Percentiles rank a stretch among this genome's conserved stretches.
phyloP scores from a whole-genome alignment of 78 protist species.

The Dictyostelium citrinum region DNA sequence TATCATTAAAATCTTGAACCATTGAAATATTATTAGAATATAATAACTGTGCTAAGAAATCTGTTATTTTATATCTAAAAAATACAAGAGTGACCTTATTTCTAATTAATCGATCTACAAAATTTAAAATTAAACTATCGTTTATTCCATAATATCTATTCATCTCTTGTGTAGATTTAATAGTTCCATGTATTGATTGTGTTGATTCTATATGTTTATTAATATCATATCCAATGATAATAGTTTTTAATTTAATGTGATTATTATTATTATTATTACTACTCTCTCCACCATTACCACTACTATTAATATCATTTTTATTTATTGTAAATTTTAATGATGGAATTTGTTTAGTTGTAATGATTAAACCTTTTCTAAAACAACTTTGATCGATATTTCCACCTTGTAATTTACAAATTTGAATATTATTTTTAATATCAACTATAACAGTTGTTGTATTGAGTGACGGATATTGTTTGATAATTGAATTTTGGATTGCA shows the following conservation, averaged over 20 bases:
- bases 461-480: neutral
- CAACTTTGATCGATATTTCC: slow-evolving; percentile 34
- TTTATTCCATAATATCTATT: neutral
- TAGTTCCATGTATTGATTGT: neutral
- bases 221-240: neutral
- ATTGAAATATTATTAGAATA: neutral
- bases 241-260: neutral
- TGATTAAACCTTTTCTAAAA: slow-evolving; percentile 17
- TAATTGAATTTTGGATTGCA: slow-evolving; percentile 18
- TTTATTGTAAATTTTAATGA: neutral
- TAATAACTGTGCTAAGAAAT: slow-evolving; percentile 29
- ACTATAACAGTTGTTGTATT: neutral
- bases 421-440: slow-evolving; percentile 13
- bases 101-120: neutral
- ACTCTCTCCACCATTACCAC: too few relatives aligned
- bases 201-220: neutral
- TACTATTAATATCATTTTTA: neutral
- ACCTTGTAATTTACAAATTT: slow-evolving; percentile 7
- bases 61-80: slow-evolving; percentile 33
- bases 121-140: neutral
- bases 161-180: neutral
- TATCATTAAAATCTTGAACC: slow-evolving; percentile 15
- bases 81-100: slow-evolving; percentile 4
- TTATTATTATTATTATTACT: too few relatives aligned
- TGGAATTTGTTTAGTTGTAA: neutral